Evolutionary conservation across 192 early-diverging fungal species (phyloP).

Genomic region (Gaertneriomyces sp.): DNA sequence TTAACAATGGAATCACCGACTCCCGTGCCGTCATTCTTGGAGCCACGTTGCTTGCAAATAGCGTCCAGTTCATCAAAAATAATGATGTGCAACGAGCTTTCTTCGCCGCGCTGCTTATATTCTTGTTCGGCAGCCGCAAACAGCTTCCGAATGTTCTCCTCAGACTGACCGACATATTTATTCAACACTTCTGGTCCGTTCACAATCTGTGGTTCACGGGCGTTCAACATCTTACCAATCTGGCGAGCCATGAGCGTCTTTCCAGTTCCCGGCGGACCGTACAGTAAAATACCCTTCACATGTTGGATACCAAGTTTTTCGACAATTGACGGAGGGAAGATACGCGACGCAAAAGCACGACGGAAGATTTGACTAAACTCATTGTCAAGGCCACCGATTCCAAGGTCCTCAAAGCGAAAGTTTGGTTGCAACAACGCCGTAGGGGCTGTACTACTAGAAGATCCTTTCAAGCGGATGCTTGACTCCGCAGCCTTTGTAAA

Average conservation of each 20-base stretch:
- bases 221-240: slow-evolving; percentile 98
- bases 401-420: slow-evolving; percentile 96
- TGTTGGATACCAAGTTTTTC: slow-evolving; percentile 97
- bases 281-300: slow-evolving; percentile 75
- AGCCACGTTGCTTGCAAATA: slow-evolving; percentile 96
- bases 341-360: slow-evolving; percentile 94
- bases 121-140: slow-evolving; percentile 93
- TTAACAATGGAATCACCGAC: slow-evolving; percentile 97
- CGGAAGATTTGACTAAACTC: slow-evolving; percentile 95
- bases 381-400: slow-evolving; percentile 93
- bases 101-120: slow-evolving; percentile 88
- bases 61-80: slow-evolving; percentile 99
- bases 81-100: slow-evolving; percentile 90
- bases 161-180: slow-evolving; percentile 95
- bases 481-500: slow-evolving; percentile 71
- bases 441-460: slow-evolving; percentile 40
- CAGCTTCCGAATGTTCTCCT: slow-evolving; percentile 95
- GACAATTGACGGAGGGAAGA: slow-evolving; percentile 89
- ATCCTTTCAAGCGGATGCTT: slow-evolving; percentile 14
- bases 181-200: slow-evolving; percentile 95
- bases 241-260: slow-evolving; percentile 98
- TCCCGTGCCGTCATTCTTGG: slow-evolving; percentile 86
- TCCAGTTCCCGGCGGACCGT: slow-evolving; percentile 94
- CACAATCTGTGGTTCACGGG: slow-evolving; percentile 88
- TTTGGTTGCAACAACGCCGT: slow-evolving; percentile 84